These are phyloP conservation scores for Zygnema cylindricum DNA, from an alignment of 139 green algal species.

Conservation along the genomic window DNA sequence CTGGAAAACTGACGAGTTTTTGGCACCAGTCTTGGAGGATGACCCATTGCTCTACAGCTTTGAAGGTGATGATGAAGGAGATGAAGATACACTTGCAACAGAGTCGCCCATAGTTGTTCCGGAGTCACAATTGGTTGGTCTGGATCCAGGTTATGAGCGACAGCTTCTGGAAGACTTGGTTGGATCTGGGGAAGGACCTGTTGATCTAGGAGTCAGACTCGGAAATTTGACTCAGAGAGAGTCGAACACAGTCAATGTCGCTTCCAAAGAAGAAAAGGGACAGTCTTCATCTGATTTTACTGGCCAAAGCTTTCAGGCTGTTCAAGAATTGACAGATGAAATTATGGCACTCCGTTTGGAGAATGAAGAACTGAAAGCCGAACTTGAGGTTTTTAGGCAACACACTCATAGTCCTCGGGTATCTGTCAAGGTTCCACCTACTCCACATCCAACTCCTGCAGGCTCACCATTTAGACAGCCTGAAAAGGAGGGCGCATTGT, in stretches of 20 bases:
- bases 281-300: not conserved
- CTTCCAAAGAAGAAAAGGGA: not conserved
- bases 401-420: not conserved
- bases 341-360: not conserved
- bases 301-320: not conserved
- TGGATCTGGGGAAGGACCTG: not conserved
- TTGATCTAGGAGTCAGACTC: not conserved
- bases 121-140: not conserved
- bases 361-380: slow-evolving; percentile 31
- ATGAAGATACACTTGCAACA: not conserved
- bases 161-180: slow-evolving; percentile 4
- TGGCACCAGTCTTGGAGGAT: slow-evolving; percentile 34
- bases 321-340: not conserved
- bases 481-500: not conserved
- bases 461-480: not conserved
- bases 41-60: slow-evolving; percentile 55
- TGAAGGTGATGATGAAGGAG: slow-evolving; percentile 40
- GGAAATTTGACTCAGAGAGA: not conserved
- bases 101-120: not conserved
- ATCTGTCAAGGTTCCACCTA: not conserved
- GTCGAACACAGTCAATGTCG: not conserved
- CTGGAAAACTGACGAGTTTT: slow-evolving; percentile 47
- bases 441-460: slow-evolving; percentile 26
- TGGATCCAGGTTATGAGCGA: not conserved
- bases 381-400: slow-evolving; percentile 18